Evolutionary conservation across 2,329 filamentous ascomycete species (phyloP), one percentile per base, ranked within the genome.

Genomic region (Periconia digitata): DNA sequence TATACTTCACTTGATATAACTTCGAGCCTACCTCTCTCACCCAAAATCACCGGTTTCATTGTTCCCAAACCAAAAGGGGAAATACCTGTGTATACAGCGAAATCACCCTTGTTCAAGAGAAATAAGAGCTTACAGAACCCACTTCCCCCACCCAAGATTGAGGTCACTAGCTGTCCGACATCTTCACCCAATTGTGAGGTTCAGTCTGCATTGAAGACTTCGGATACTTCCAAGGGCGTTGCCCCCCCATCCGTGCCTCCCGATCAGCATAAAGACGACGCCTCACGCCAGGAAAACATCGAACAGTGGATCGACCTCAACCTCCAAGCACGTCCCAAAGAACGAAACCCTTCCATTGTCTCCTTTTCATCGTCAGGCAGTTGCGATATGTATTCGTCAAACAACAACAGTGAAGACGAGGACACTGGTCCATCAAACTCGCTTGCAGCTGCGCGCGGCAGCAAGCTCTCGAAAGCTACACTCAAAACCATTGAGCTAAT

Each of bases 301-400:
- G 56, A 62, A 40, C 48, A 48, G 43, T 64, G 63, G 63, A 60
- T 64, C 41, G 49, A 62, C 29, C 44, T 64, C 8, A 58, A 57
- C 16, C 51, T 55, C 4, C 44, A 56, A 34, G 50, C 57, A 22
- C 47, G 53, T 16, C 54, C 63, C 6, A 52, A 62, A 39, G 50
- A 63, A 50, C 50, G 64, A 17, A 59, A 62, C 8, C 52, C 43
- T 21, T 67, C 64, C 5, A 65, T 65, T 24, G 41, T 46, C 7
- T 65, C 64, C 1, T 43, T 66, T 15, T 62, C 63, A 5, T 65
- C 64, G 8, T 58, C 60, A 7, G 61, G 58, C 20, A 66, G 63
- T 37, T 58, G 59, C 36, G 62, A 64, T 18, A 63, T 64, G 60
- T 62, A 67, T 40, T 60, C 63, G 8, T 64, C 62, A 2, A 62